These are phyloP conservation scores for Halophytophthora polymorphica DNA, from an alignment of 352 stramenopile genomes.

Conservation along the genomic window DNA sequence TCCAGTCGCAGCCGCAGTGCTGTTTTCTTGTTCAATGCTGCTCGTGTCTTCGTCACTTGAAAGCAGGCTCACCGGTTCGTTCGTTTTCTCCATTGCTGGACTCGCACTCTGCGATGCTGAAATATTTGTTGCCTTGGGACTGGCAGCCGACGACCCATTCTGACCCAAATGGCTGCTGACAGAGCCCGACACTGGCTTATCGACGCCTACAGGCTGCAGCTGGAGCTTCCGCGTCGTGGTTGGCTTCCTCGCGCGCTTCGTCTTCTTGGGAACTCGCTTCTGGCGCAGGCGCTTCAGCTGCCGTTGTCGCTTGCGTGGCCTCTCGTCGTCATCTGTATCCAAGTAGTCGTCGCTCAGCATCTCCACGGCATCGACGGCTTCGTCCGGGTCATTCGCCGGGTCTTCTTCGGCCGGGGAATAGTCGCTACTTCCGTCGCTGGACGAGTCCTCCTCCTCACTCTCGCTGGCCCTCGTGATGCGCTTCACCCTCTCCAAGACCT, in stretches of 20 bases:
- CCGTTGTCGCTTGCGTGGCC: conserved; percentile 15
- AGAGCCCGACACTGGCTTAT: not conserved
- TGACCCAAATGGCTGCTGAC: not conserved
- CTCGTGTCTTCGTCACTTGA: conserved; percentile 29
- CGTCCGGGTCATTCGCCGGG: conserved; percentile 27
- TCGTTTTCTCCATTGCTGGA: conserved; percentile 2
- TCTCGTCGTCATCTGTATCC: conserved; percentile 25
- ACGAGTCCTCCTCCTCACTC: conserved; percentile 23
- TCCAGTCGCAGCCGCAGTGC: not conserved
- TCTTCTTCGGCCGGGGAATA: conserved; percentile 42
- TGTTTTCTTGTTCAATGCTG: conserved; percentile 1
- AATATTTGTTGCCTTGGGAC: no score
- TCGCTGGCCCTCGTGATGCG: conserved; percentile 28
- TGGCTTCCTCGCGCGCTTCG: conserved; percentile 17
- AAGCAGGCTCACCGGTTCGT: conserved; percentile 23
- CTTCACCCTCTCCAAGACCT: conserved; percentile 33
- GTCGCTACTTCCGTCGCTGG: conserved; percentile 29
- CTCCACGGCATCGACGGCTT: conserved; percentile 28
- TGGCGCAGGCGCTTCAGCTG: conserved; percentile 24
- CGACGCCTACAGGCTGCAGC: not conserved
- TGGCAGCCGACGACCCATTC: no score
- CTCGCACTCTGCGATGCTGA: not conserved
- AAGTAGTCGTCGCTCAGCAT: conserved; percentile 52
- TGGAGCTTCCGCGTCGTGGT: conserved; percentile 19
- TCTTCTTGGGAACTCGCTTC: conserved; percentile 15